These are phyloP conservation scores for Rhizophora mangle DNA, from an alignment of 345 rosid genomes.

Conservation along the genomic window DNA sequence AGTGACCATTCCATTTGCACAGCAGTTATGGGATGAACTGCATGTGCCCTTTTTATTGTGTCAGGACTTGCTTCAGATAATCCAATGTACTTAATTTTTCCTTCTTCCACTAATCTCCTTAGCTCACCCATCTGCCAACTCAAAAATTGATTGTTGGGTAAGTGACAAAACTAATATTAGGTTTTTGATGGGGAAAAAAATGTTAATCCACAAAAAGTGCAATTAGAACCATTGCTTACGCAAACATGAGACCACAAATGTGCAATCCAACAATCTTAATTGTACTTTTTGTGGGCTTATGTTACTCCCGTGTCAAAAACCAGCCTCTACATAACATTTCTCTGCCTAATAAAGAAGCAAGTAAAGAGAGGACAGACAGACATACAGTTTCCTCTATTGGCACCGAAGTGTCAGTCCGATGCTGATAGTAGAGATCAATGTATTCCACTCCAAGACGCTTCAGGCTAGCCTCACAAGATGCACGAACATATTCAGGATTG, in stretches of 20 bases:
- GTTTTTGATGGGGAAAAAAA: too few relatives aligned
- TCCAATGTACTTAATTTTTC: constrained; percentile 45
- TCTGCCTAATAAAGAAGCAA: not conserved
- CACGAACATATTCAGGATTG: constrained; percentile 32
- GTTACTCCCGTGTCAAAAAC: too few relatives aligned
- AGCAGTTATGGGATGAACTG: constrained; percentile 47
- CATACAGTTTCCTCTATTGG: constrained; percentile 36
- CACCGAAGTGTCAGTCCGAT: constrained; percentile 22
- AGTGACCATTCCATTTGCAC: constrained; percentile 46
- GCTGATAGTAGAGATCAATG: constrained; percentile 37
- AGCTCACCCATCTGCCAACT: constrained; percentile 36
- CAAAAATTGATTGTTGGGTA: not conserved
- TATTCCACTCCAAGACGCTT: constrained; percentile 33
- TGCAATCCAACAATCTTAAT: too few relatives aligned
- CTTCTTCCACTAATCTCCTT: constrained; percentile 40
- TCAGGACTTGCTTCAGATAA: constrained; percentile 47
- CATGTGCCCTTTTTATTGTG: constrained; percentile 43
- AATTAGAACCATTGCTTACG: too few relatives aligned
- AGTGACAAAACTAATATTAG: too few relatives aligned
- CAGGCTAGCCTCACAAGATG: constrained; percentile 29
- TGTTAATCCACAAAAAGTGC: too few relatives aligned
- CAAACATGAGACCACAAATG: too few relatives aligned
- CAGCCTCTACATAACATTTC: too few relatives aligned
- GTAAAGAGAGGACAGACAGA: not conserved
- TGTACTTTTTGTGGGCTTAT: too few relatives aligned